A percentile compares a stretch with the other conserved stretches of the same genome.
phyloP scores from a whole-genome alignment of 306 rosid species.

The Cercis canadensis region DNA sequence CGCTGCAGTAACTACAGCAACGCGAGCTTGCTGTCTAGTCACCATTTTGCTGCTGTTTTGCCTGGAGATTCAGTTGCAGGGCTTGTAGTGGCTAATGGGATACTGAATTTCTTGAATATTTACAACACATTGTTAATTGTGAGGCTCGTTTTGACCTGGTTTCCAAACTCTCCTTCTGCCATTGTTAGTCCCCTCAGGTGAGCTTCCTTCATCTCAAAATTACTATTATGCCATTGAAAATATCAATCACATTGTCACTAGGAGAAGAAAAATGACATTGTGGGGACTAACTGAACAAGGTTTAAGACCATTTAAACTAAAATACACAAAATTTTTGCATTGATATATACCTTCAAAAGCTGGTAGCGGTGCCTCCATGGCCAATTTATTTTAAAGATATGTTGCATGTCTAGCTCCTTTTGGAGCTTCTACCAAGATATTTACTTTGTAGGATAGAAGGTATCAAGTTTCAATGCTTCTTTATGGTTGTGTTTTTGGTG shows the following conservation, averaged over 20 bases:
- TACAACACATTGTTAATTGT: conserved; percentile 84
- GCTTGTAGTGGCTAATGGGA: conserved; percentile 79
- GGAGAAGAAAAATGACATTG: not conserved
- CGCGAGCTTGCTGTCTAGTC: conserved; percentile 40
- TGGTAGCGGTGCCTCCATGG: too few relatives aligned
- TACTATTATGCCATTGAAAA: not conserved
- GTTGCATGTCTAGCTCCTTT: not conserved
- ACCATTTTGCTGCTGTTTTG: conserved; percentile 83
- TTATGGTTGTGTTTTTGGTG: too few relatives aligned
- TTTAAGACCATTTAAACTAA: not conserved
- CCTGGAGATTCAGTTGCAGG: conserved; percentile 96
- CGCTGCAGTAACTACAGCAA: conserved; percentile 48
- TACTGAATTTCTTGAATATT: conserved; percentile 78
- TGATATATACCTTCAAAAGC: too few relatives aligned
- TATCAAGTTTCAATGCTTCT: not conserved
- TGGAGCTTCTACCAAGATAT: not conserved
- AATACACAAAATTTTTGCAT: too few relatives aligned
- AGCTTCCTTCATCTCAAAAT: not conserved
- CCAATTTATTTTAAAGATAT: too few relatives aligned
- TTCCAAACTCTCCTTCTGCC: conserved; percentile 88
- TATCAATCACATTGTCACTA: not conserved
- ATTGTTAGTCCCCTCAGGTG: conserved; percentile 92
- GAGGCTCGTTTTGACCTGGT: conserved; percentile 97
- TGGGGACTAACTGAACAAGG: not conserved
- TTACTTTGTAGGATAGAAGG: not conserved